Conservation (phyloP, 176 grass and related monocot genomes). For the Eleusine coracana region DNA sequence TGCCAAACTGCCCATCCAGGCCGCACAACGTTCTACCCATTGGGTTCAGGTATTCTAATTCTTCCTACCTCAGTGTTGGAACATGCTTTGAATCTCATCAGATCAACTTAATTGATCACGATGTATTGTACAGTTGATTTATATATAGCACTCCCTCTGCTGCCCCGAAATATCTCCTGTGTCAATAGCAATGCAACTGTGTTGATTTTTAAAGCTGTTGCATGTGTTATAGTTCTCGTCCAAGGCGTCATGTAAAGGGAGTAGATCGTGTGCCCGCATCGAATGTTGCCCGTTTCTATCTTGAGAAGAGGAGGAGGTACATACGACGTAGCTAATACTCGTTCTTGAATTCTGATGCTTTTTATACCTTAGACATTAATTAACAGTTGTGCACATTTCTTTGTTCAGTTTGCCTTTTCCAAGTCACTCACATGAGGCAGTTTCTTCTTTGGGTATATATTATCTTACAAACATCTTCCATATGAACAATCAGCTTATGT, state of each 20-base stretch:
- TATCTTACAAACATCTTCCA: not conserved
- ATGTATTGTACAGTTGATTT: too few species aligned
- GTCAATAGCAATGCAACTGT: too few species aligned
- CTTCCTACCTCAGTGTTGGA: not conserved
- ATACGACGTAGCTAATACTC: not conserved
- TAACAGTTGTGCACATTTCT: not conserved
- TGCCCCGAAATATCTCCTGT: too few species aligned
- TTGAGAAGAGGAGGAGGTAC: conserved; percentile 32
- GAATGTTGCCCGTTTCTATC: not conserved
- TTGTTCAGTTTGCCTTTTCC: conserved; percentile 25
- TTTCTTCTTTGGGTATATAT: not conserved
- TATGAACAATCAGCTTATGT: not conserved
- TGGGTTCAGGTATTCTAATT: not conserved
- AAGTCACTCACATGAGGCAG: not conserved
- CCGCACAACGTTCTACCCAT: conserved; percentile 24
- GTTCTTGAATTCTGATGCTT: not conserved
- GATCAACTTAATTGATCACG: not conserved
- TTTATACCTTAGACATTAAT: conserved; percentile 3
- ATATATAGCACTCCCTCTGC: too few species aligned
- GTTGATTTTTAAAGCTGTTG: not conserved
- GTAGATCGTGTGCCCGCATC: not conserved
- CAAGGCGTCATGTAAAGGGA: conserved; percentile 11
- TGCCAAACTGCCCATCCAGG: conserved; percentile 5
- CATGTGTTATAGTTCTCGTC: conserved; percentile 14
- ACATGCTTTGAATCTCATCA: not conserved